Percentiles rank a stretch among this genome's conserved stretches.
Conservation (phyloP, 2,329 filamentous ascomycete genomes). For the Anisogramma anomala region DNA sequence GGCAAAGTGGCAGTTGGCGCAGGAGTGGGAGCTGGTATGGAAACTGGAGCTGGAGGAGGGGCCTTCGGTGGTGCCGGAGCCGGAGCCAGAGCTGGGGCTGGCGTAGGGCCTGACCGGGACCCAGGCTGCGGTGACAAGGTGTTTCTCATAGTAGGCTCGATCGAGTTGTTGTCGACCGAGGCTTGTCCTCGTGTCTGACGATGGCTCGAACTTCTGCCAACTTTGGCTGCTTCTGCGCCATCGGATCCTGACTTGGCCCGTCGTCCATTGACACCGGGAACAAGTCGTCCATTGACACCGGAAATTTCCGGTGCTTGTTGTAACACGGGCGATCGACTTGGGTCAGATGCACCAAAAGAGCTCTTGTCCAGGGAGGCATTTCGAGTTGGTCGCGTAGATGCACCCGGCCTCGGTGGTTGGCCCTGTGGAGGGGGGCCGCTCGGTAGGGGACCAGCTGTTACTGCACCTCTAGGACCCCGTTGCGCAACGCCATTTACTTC, state of each 20-base stretch:
- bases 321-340: constrained; percentile 31
- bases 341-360: constrained; percentile 18
- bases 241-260: constrained; percentile 22
- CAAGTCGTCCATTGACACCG: constrained; percentile 48
- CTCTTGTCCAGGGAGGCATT: constrained; percentile 39
- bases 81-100: not conserved
- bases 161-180: constrained; percentile 58
- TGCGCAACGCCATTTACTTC: constrained; percentile 27
- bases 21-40: constrained; percentile 1
- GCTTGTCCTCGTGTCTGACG: constrained; percentile 49
- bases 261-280: constrained; percentile 42
- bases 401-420: constrained; percentile 38
- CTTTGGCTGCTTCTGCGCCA: constrained; percentile 28
- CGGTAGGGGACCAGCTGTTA: constrained; percentile 27
- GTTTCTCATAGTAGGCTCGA: constrained; percentile 41
- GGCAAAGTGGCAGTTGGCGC: constrained; percentile 16
- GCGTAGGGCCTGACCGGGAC: constrained; percentile 1
- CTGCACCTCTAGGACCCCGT: constrained; percentile 28
- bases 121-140: constrained; percentile 15
- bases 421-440: constrained; percentile 44
- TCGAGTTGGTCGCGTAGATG: constrained; percentile 30
- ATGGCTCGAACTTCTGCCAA: constrained; percentile 28
- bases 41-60: not conserved
- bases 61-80: not conserved
- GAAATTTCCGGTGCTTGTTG: constrained; percentile 40